Evolutionary conservation across 2,329 filamentous ascomycete species (phyloP).

Genomic region (Penicillium sp.): DNA sequence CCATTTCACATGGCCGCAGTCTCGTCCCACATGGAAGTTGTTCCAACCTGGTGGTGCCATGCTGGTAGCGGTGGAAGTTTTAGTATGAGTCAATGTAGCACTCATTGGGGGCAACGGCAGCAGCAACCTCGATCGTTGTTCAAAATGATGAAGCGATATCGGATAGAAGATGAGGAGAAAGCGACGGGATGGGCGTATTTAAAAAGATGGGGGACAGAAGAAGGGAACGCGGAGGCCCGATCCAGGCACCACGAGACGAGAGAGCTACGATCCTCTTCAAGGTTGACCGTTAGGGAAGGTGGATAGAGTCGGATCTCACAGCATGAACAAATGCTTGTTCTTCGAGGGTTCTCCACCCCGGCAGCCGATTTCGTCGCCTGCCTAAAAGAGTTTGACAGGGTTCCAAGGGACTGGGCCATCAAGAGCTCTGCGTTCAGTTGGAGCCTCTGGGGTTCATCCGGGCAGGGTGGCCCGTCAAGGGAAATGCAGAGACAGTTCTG

Average conservation of each 20-base stretch:
- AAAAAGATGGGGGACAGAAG: background rate
- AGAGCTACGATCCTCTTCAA: slow-evolving; percentile 18
- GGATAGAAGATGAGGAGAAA: background rate
- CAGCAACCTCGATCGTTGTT: background rate
- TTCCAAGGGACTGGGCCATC: slow-evolving; percentile 14
- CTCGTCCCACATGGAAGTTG: slow-evolving; percentile 36
- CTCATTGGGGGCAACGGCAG: slow-evolving; percentile 11
- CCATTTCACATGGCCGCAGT: slow-evolving; percentile 52
- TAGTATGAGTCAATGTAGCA: slow-evolving; percentile 13
- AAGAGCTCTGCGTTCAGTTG: background rate
- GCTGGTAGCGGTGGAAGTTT: slow-evolving; percentile 8
- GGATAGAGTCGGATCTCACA: slow-evolving; percentile 22
- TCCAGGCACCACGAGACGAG: slow-evolving; percentile 11
- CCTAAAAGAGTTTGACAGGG: slow-evolving; percentile 25
- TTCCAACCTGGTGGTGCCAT: slow-evolving; percentile 25
- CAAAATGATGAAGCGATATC: background rate
- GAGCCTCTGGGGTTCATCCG: slow-evolving; percentile 12
- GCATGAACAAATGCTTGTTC: slow-evolving; percentile 22
- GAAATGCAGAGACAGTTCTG: slow-evolving; percentile 5
- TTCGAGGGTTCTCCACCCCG: slow-evolving; percentile 17
- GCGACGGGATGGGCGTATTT: background rate
- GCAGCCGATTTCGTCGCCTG: slow-evolving; percentile 19
- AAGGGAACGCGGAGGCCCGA: background rate
- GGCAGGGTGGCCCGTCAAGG: background rate
- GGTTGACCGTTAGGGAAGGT: slow-evolving; percentile 29